Conservation (phyloP, 192 early-diverging fungal genomes). For the Hyaloraphidium curvatum region DNA sequence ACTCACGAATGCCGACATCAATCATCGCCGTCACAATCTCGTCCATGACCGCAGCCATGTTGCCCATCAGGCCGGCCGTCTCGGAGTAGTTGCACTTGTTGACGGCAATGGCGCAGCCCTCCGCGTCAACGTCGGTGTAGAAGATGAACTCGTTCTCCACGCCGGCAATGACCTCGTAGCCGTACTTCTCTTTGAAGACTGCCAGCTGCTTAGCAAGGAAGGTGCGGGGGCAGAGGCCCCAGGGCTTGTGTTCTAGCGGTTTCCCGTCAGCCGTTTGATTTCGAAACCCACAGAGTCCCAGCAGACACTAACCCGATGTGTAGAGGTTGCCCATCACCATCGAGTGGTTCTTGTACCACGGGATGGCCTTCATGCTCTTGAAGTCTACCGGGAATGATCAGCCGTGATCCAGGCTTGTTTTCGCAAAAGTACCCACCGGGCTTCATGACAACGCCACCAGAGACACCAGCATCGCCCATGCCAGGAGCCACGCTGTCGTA, state of each 20-base stretch:
- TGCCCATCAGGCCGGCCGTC: background rate
- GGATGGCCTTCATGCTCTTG: background rate
- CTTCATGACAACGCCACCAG: constrained; percentile 1
- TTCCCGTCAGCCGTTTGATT: background rate
- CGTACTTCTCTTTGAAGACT: background rate
- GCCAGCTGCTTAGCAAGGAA: background rate
- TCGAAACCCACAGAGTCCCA: no score
- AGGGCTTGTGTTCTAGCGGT: background rate
- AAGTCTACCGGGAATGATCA: background rate
- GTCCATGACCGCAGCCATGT: background rate
- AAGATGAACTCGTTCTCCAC: constrained; percentile 4
- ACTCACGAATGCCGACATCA: background rate
- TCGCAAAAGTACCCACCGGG: background rate
- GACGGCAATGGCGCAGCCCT: background rate
- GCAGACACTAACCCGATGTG: background rate
- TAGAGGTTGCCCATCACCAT: constrained; percentile 1
- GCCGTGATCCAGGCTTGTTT: background rate
- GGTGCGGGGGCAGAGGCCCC: background rate
- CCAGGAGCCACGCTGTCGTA: background rate
- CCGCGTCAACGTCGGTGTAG: background rate
- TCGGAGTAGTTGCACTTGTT: constrained; percentile 1
- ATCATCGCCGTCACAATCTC: background rate
- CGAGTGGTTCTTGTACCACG: background rate
- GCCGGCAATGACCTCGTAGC: constrained; percentile 2
- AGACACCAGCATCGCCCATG: constrained; percentile 1